Base-by-base conservation (phyloP, 2,329 filamentous ascomycete genomes). In the Fonsecaea erecta region DNA sequence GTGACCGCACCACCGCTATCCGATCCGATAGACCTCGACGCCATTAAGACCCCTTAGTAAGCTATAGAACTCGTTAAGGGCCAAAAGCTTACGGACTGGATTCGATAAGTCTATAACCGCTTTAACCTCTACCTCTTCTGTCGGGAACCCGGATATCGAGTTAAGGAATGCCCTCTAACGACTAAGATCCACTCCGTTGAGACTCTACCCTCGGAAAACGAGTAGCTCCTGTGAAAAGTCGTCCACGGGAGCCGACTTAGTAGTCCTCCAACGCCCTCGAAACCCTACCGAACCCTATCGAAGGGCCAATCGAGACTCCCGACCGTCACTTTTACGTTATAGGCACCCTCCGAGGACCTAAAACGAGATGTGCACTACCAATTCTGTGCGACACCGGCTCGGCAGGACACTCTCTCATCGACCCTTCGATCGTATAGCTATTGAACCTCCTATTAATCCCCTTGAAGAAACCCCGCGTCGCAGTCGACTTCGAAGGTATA, bases 121-220 rank as follows among this genome's bases (percentile, higher is more conserved):
- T 52, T 52, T 26, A 52, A 52, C 21, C 51, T 52, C 16, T 52
- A 52, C 26, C 51, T 52, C 51, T 52, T 52, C 14, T 52, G 28
- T 52, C 6, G 21, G 28, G 18, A 52, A 16, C 18, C 28, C 7
- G 51, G 14, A 30, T 52, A 52, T 28, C 14, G 14, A 26, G 28
- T 52, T 52, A 52, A 52, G 14, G 18, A 52, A 52, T 52, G 28
- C 51, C 26, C 21, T 28, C 51, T 52, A 21, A 16, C 9, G 14
- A 52, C 51, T 52, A 52, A 52, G 51, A 30, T 52, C 21, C 28
- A 52, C 7, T 21, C 26, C 24, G 24, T 52, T 9, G 28, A 52
- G 18, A 52, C 51, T 26, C 18, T 52, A 26, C 14, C 14, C 18
- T 9, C 28, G 28, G 21, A 52, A 52, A 52, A 52, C 14, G 26